Evolutionary conservation across 805 yeast species (phyloP).

Genomic region (Candida railenensis): DNA sequence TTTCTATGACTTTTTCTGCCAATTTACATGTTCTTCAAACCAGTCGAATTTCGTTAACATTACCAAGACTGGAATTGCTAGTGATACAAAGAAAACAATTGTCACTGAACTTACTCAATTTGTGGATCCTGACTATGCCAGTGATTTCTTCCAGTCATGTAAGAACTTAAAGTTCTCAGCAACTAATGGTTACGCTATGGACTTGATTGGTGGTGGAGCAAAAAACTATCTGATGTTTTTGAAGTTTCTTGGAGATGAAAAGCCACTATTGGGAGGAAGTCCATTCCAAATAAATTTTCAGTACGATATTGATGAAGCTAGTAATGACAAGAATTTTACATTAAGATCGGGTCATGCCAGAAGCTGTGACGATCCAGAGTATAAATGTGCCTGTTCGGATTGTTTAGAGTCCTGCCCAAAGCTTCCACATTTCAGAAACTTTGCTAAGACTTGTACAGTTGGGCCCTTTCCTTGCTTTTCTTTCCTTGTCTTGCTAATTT

Average conservation of each 20-base stretch:
- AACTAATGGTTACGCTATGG: conserved; percentile 96
- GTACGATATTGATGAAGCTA: conserved; percentile 34
- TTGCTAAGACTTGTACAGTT: conserved; percentile 47
- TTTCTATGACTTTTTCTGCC: conserved; percentile 80
- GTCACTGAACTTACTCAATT: conserved; percentile 71
- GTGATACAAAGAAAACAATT: conserved; percentile 51
- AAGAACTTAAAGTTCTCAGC: conserved; percentile 88
- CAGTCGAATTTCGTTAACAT: conserved; percentile 76
- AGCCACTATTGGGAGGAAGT: conserved; percentile 91
- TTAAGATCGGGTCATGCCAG: conserved; percentile 30
- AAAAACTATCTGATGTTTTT: conserved; percentile 66
- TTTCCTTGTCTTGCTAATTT: conserved; percentile 54
- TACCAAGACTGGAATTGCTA: conserved; percentile 48
- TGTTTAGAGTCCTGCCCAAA: conserved; percentile 79
- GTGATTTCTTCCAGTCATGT: conserved; percentile 75
- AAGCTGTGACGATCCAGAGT: conserved; percentile 63
- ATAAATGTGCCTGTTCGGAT: conserved; percentile 87
- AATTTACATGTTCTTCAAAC: conserved; percentile 85
- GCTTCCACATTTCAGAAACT: conserved; percentile 46
- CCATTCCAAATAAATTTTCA: conserved; percentile 88
- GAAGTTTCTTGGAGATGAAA: conserved; percentile 90
- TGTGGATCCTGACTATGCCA: conserved; percentile 60
- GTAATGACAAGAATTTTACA: conserved; percentile 14
- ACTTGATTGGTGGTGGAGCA: conserved; percentile 97
- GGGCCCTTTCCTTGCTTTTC: conserved; percentile 75